Base-by-base conservation (phyloP, 176 grass and related monocot genomes). In the Microstegium vimineum region DNA sequence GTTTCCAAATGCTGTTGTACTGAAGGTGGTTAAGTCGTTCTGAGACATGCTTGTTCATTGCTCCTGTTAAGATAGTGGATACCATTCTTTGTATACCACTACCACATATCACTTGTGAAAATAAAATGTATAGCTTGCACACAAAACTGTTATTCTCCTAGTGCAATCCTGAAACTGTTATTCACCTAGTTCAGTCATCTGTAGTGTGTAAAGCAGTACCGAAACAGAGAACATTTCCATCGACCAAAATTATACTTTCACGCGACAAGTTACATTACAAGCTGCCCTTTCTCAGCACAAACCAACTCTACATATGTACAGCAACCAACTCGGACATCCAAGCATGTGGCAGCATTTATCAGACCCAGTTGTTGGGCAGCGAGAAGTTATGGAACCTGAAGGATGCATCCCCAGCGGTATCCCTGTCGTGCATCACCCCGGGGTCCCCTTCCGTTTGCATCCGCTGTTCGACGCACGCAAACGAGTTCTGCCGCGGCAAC, bases 361-460 rank as follows among this genome's bases (percentile, higher is more conserved):
- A 94, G 23, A 97, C 91, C 94, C 94, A 97, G 64, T 97, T 97
- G 84, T 90, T 97, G 46, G 94, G 89, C 30, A 89, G 76, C 33
- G 89, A 77, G 87, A 97, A 97, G 17, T 94, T 81, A 46, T 92
- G 94, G 42, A 97, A 97, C 75, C 94, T 90, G 76, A 97, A 97
- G 45, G 91, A 94, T 6, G 81, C 54, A 43, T 94, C 89, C 30
- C 94, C 94, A 1, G 94, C 94, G 1, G 94, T 92, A 80, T 97
- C 94, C 87, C 94, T 97, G 8, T 68, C 91, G 37, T 91, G 73
- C 38, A 80, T 75, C 20, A 87, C 59, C 57, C 87, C 84, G n/a
- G 82, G 18, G 4, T 84, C 88, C 30, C 1, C 47, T 22, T 76
- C 86, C 25, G 54, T 2, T 4, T 47, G 83, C 62, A 32, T 2